These are phyloP conservation scores for Adenanthera pavonina DNA, from an alignment of 306 rosid species.

Conservation along the genomic window DNA sequence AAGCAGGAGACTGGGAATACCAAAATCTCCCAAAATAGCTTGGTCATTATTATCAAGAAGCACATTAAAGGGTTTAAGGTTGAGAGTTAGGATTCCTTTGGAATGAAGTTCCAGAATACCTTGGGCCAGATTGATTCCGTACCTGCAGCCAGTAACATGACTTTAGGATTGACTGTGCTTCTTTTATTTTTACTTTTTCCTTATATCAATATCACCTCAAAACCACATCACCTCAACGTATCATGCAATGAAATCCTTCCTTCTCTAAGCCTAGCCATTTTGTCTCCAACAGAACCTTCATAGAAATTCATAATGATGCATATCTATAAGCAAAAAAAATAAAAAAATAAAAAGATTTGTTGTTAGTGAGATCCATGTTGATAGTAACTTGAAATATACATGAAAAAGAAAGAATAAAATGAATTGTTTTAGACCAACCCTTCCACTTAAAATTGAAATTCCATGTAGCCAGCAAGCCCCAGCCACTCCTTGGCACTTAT, in stretches of 20 bases:
- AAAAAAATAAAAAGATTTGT: background rate
- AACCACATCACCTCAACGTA: constrained; percentile 71
- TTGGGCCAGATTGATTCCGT: constrained; percentile 74
- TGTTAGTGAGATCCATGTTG: constrained; percentile 34
- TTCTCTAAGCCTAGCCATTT: constrained; percentile 74
- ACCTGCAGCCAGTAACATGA: constrained; percentile 62
- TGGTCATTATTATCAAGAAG: constrained; percentile 71
- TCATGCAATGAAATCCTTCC: constrained; percentile 72
- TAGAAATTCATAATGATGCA: constrained; percentile 84
- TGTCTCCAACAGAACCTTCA: constrained; percentile 89
- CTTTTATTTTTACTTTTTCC: background rate
- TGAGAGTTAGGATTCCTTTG: constrained; percentile 69
- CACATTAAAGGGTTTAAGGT: constrained; percentile 78
- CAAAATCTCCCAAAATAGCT: constrained; percentile 87
- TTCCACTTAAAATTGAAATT: constrained; percentile 70
- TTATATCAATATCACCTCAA: constrained; percentile 21
- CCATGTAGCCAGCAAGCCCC: constrained; percentile 70
- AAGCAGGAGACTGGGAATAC: constrained; percentile 75
- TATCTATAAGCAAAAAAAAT: constrained; percentile 50
- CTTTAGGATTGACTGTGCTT: constrained; percentile 29
- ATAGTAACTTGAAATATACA: constrained; percentile 25
- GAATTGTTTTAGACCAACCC: constrained; percentile 53
- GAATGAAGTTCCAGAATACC: constrained; percentile 79
- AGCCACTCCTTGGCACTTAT: constrained; percentile 62
- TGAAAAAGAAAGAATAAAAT: constrained; percentile 18